Percentiles rank a stretch among this genome's conserved stretches.
phyloP scores from a whole-genome alignment of 2,329 filamentous ascomycete species.

The Sporothrix protearum region DNA sequence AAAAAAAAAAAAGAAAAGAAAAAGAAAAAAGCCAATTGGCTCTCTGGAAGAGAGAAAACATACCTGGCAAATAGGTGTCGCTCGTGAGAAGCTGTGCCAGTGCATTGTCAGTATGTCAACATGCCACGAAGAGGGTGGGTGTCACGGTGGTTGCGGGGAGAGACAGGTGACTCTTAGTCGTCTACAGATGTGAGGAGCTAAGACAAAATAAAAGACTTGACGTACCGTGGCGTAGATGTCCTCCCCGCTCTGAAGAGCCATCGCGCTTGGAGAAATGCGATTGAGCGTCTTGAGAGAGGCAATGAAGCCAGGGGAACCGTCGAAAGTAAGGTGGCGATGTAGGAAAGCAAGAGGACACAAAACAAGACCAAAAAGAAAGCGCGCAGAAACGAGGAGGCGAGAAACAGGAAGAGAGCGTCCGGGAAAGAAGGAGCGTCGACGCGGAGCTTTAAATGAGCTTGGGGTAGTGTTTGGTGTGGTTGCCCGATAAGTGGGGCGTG shows the following conservation, averaged over 20 bases:
- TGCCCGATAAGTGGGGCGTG: constrained; percentile 6
- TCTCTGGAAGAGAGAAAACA: constrained; percentile 26
- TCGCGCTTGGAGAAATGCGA: constrained; percentile 30
- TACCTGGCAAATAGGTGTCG: constrained; percentile 90
- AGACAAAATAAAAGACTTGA: not conserved
- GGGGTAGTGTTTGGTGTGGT: not conserved
- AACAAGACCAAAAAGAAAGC: not conserved
- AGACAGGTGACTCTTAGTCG: not conserved
- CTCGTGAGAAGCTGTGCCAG: constrained; percentile 76
- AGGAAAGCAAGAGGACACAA: not conserved
- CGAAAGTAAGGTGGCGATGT: not conserved
- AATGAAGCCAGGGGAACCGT: not conserved
- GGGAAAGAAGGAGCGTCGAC: constrained; percentile 7
- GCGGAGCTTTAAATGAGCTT: constrained; percentile 17
- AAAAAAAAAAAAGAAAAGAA: too few relatives aligned
- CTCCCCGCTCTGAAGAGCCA: constrained; percentile 43
- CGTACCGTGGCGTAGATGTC: constrained; percentile 58
- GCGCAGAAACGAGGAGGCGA: not conserved
- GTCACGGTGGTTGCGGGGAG: constrained; percentile 6
- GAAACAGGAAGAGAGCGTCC: not conserved
- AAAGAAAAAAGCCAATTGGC: not conserved
- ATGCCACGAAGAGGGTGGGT: not conserved
- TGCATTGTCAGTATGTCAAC: constrained; percentile 14
- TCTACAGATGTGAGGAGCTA: not conserved
- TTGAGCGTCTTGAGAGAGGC: constrained; percentile 20